Base-by-base conservation (phyloP, 345 rosid genomes). In the Carallia pectinifolia region DNA sequence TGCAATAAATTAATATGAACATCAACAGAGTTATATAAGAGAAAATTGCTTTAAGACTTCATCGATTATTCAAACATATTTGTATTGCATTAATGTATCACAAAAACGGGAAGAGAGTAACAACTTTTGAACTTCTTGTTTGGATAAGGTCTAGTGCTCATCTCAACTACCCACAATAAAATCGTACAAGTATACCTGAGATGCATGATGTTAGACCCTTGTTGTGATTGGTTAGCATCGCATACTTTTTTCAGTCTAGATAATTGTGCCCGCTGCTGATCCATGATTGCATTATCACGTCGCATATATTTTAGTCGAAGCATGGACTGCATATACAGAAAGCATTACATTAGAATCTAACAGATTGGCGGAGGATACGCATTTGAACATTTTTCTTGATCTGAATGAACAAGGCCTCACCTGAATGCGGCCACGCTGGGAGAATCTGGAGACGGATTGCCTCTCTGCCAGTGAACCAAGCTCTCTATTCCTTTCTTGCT, bases 341-440 rank as follows among this genome's bases (percentile, higher is more conserved):
- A 55, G 70, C 64, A 59, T 58, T 3, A 47, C 12, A 33, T 6
- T 30, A 40, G 16, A 44, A 44, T 44, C 16, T 16, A 44, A 13
- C 50, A 3, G 1, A 44, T 44, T 44, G 50, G 12, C 17, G 5
- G 3, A 44, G 50, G 16, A 44, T 4, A 44, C 12, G 13, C 16
- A 44, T 0, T 40, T 10, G 12, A 13, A 44, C 12, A 15, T 10
- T 44, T 56, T 56, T 56, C 60, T 30, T 9, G 60, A 23, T 12
- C 34, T 27, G 23, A 27, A 15, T 39, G 36, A 53, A n/a, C 50
- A 33, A 5, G 31, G 34, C 18, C 47, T 71, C 23, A 93, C 97
- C 94, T 89, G 98, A 81, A 91, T 79, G 52, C 97, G 80, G 10
- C 98, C 94, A 15, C 90, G 89, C 44, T 91, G 89, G 0, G 86